Conservation (phyloP, 306 rosid species). For the Alnus glutinosa region DNA sequence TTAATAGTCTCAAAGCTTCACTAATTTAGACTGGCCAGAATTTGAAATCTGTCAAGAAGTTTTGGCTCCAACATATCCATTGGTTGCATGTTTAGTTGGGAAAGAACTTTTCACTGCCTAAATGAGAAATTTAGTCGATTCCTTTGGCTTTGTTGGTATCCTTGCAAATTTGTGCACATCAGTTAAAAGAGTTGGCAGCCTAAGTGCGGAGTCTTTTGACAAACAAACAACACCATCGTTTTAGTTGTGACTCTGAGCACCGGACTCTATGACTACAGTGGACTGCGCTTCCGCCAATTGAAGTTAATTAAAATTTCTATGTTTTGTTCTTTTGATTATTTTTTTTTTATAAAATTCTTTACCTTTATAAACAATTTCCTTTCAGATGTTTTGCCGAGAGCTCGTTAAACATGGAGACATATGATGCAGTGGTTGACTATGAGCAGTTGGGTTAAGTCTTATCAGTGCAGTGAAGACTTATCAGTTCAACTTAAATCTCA, state of each 20-base stretch:
- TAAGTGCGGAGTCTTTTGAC: neutral
- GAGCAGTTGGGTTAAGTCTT: constrained; percentile 14
- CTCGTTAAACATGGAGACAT: constrained; percentile 51
- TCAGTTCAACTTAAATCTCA: neutral
- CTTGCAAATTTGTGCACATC: neutral
- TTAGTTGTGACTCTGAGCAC: neutral
- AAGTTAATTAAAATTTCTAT: neutral
- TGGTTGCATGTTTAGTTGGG: neutral
- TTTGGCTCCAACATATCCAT: neutral
- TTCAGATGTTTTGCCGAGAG: constrained; percentile 59
- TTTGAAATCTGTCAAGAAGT: neutral
- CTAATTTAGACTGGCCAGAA: neutral
- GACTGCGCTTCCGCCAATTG: neutral
- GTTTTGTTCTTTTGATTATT: neutral
- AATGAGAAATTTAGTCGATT: neutral
- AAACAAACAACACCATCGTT: neutral
- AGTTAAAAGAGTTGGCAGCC: neutral
- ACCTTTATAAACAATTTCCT: neutral
- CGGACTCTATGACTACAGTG: neutral
- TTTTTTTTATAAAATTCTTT: neutral
- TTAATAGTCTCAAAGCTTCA: neutral
- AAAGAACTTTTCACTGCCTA: neutral
- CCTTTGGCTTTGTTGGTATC: neutral
- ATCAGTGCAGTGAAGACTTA: neutral
- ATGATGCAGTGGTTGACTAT: constrained; percentile 55